Base-by-base conservation (phyloP, 192 early-diverging fungal species). In the Entomortierella chlamydospora region DNA sequence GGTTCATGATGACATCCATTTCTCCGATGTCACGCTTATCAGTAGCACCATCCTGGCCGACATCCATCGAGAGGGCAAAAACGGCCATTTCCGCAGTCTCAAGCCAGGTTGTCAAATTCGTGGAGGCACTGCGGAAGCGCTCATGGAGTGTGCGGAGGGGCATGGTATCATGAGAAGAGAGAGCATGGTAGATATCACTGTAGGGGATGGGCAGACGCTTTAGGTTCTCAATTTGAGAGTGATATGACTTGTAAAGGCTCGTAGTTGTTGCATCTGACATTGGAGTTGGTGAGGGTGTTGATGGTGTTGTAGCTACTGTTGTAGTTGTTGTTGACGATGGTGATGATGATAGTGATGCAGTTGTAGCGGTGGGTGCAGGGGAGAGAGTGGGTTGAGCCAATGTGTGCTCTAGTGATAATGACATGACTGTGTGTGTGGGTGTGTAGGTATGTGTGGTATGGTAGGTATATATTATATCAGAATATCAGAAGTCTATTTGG, bases 61-160 rank as follows among this genome's bases (percentile, higher is more conserved):
- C 77, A 49, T 87, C 74, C 68, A 86, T 82, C 31, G 86, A 86
- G 20, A 87, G 69, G 6, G 85, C 83, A 64, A 86, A 87, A 42
- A 87, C 83, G 26, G 81, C 77, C 67, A 89, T 68, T 52, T 89
- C 84, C 26, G 88, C 84, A 23, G 52, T 76, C 59, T 86, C 85
- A 23, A 89, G 60, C 88, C 88, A 89, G 5, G 76, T 53, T 23
- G 79, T 81, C 39, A 87, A 28, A 33, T 69, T 42, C 34, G 73
- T 68, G 9, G 80, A 60, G 20, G 83, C 72, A 33, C 51, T 57
- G n/a, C 61, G 51, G 53, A 81, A 84, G 33, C 69, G 73, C 33
- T 81, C 73, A 58, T 81, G 49, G 3, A 81, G 34, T 23, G 70
- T 84, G 10, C 63, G 49, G 25, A 84, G 57, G 22, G 83, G 80